These are phyloP conservation scores for Ormosia emarginata DNA, from an alignment of 306 rosid species.

Conservation along the genomic window DNA sequence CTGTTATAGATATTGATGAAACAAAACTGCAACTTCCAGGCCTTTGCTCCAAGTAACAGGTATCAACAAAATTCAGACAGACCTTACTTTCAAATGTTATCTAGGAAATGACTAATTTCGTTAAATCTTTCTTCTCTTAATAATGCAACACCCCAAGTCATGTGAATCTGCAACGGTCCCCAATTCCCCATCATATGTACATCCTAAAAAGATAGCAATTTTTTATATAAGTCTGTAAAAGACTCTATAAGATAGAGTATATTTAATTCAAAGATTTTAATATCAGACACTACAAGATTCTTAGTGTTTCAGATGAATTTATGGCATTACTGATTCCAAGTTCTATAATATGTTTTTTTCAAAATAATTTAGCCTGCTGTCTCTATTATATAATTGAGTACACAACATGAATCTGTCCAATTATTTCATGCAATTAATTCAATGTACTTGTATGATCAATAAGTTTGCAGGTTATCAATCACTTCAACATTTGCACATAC, in stretches of 20 bases:
- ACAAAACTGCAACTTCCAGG: neutral
- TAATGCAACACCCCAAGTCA: neutral
- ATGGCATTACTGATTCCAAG: too few relatives aligned
- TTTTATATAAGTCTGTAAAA: neutral
- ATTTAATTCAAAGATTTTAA: too few relatives aligned
- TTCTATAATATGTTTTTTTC: too few relatives aligned
- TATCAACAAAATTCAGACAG: neutral
- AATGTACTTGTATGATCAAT: neutral
- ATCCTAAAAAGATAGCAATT: neutral
- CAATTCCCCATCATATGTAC: neutral
- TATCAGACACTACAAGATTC: too few relatives aligned
- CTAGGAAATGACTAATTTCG: neutral
- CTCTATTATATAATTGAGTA: too few relatives aligned
- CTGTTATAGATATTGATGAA: neutral
- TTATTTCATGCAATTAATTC: neutral
- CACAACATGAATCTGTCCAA: neutral
- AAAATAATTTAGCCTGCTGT: too few relatives aligned
- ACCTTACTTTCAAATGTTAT: slow-evolving; percentile 2
- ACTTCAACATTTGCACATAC: neutral
- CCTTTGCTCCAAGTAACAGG: neutral
- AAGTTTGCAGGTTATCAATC: neutral
- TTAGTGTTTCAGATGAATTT: too few relatives aligned
- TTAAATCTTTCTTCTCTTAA: neutral
- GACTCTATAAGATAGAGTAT: too few relatives aligned
- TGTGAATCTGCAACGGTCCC: neutral